Base-by-base conservation (phyloP, 495 filamentous ascomycete genomes). In the Cryomyces antarcticus region DNA sequence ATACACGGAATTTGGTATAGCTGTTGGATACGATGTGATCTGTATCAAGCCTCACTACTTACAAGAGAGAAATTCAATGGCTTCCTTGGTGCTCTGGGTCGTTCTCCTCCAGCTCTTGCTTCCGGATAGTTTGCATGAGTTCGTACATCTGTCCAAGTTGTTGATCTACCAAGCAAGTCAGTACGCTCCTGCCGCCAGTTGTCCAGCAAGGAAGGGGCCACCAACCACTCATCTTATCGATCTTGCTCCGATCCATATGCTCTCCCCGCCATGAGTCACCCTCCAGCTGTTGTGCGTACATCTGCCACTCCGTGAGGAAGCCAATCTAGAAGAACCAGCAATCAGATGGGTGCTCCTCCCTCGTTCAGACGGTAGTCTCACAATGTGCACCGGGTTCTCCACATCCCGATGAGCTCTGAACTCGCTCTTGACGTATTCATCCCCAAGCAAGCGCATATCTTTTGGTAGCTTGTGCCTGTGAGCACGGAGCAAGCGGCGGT, bases 221-320 rank as follows among this genome's bases (percentile, higher is more conserved):
- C 75, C 46, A 60, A 96, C 88, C 88, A 58, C 81, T 96, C 87
- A 99, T 81, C 64, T 93, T 95, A 43, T 82, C 79, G 43, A 93
- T 59, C 62, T 87, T 89, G 7, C 59, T 64, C 44, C 68, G 67
- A 39, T 95, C 86, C 55, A 94, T 57, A 51, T 73, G 81, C 44
- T 77, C 83, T 0, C 75, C 86, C 31, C 62, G 60, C 87, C 89
- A 95, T 0, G 68, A 57, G 36, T 92, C 78, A 0, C 86, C 85
- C 51, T 96, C 89, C 12, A 99, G 54, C 49, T 78, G 72, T 58
- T 97, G 88, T 7, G 82, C 87, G 54, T 96, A 97, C 30, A 80
- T 58, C 56, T 96, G 89, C 89, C 89, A 97, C 61, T 95, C 86
- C 0, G 81, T 88, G 51, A 96, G 65, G 55, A 97, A 97, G 4